phyloP scores from a whole-genome alignment of 805 yeast species.

The Yamadazyma phyllophila region DNA sequence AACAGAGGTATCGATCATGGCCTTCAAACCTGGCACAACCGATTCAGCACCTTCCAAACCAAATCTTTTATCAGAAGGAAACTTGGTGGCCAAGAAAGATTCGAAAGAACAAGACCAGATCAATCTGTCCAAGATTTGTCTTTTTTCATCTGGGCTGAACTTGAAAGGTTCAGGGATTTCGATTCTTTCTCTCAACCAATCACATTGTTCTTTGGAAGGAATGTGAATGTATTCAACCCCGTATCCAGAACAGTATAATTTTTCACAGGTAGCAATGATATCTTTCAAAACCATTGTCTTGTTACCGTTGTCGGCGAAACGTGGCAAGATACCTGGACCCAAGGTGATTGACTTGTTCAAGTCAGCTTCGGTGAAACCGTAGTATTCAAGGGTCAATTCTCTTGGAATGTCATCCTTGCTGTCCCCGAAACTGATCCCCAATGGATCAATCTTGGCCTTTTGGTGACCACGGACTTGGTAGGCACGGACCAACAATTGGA shows the following conservation, averaged over 20 bases:
- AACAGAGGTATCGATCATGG: slow-evolving; percentile 89
- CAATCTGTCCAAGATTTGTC: slow-evolving; percentile 93
- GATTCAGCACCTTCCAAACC: slow-evolving; percentile 99
- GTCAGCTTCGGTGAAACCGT: slow-evolving; percentile 87
- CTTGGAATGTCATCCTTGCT: slow-evolving; percentile 58
- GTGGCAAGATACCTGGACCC: slow-evolving; percentile 97
- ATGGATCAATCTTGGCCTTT: slow-evolving; percentile 94
- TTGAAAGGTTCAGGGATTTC: slow-evolving; percentile 88
- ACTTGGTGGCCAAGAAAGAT: slow-evolving; percentile 87
- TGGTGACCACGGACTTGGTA: slow-evolving; percentile 98
- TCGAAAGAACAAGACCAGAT: slow-evolving; percentile 97
- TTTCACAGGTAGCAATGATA: slow-evolving; percentile 74
- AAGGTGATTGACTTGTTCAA: slow-evolving; percentile 77
- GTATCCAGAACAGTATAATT: slow-evolving; percentile 79
- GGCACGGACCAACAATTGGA: slow-evolving; percentile 94
- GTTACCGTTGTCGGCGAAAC: slow-evolving; percentile 70
- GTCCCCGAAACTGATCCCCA: slow-evolving; percentile 83
- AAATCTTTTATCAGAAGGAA: slow-evolving; percentile 97
- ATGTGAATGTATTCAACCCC: slow-evolving; percentile 97
- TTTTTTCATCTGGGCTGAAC: slow-evolving; percentile 83
- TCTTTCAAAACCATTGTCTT: slow-evolving; percentile 73
- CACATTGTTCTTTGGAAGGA: slow-evolving; percentile 92
- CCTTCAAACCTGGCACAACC: slow-evolving; percentile 94
- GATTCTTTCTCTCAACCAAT: slow-evolving; percentile 96
- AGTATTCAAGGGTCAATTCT: slow-evolving; percentile 88